A percentile compares a stretch with the other conserved stretches of the same genome.
These are phyloP conservation scores for Malus asiatica DNA, from an alignment of 306 rosid genomes.

Conservation along the genomic window DNA sequence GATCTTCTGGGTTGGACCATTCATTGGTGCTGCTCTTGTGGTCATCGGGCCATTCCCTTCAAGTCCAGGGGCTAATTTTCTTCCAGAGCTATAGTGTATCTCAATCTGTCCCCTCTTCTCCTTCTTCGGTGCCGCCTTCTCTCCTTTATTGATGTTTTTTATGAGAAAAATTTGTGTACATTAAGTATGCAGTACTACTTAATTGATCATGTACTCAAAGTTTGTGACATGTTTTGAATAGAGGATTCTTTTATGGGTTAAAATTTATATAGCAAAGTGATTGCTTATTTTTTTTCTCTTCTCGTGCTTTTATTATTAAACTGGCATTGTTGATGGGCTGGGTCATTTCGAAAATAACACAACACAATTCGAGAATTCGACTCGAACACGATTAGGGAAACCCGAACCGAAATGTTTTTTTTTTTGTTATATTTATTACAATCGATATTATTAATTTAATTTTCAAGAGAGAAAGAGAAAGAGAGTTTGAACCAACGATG, in stretches of 20 bases:
- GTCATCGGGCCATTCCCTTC: slow-evolving; percentile 95
- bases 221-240: slow-evolving; percentile 20
- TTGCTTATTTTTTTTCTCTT: too few relatives aligned
- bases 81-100: not conserved
- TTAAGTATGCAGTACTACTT: slow-evolving; percentile 12
- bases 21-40: slow-evolving; percentile 82
- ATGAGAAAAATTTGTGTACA: slow-evolving; percentile 31
- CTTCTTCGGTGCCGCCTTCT: not conserved
- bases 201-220: not conserved
- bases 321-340: too few relatives aligned
- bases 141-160: not conserved
- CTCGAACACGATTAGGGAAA: too few relatives aligned
- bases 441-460: too few relatives aligned
- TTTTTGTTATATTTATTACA: too few relatives aligned
- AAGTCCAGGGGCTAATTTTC: slow-evolving; percentile 43
- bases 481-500: too few relatives aligned
- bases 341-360: too few relatives aligned
- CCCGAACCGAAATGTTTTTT: too few relatives aligned
- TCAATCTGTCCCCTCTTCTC: not conserved
- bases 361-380: too few relatives aligned
- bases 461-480: too few relatives aligned
- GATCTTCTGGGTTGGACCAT: slow-evolving; percentile 98
- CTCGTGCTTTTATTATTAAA: too few relatives aligned
- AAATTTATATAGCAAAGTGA: not conserved
- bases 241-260: slow-evolving; percentile 24